Percentiles rank a stretch among this genome's conserved stretches.
Evolutionary conservation across 2,329 filamentous ascomycete genomes (phyloP).

Genomic region (Phaeoacremonium minimum): DNA sequence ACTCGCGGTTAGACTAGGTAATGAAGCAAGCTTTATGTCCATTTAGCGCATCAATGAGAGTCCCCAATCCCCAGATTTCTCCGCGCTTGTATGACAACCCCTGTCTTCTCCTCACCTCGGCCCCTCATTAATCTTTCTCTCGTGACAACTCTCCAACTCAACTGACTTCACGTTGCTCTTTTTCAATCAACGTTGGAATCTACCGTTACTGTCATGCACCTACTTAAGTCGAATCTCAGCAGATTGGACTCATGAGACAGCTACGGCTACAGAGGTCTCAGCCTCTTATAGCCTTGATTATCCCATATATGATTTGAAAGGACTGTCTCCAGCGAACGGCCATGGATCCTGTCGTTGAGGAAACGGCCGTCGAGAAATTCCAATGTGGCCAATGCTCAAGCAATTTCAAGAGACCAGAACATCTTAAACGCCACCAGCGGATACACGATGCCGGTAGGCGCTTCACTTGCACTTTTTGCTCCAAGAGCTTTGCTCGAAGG

Average conservation of each 20-base stretch:
- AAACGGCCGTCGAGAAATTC: conserved; percentile 15
- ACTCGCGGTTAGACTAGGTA: no score
- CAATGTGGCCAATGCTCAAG: conserved; percentile 20
- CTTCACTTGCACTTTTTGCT: conserved; percentile 19
- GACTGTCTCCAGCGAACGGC: conserved; percentile 9
- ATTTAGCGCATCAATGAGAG: no score
- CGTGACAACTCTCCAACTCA: not conserved
- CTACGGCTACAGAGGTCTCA: not conserved
- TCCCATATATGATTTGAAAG: not conserved
- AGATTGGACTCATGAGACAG: not conserved
- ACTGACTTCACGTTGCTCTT: not conserved
- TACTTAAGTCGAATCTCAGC: not conserved
- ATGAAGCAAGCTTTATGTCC: no score
- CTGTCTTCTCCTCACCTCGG: conserved; percentile 5
- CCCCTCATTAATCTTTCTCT: conserved; percentile 11
- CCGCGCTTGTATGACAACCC: conserved; percentile 2
- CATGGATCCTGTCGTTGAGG: conserved; percentile 12
- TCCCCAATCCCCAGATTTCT: no score
- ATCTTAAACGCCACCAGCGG: conserved; percentile 23
- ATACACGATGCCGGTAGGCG: conserved; percentile 17
- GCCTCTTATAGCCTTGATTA: not conserved
- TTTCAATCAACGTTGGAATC: no score
- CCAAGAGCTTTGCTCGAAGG: conserved; percentile 23
- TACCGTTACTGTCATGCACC: no score
- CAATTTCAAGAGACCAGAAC: conserved; percentile 23